Base-by-base conservation (phyloP, 179 eudicot species). In the Patellifolia procumbens region DNA sequence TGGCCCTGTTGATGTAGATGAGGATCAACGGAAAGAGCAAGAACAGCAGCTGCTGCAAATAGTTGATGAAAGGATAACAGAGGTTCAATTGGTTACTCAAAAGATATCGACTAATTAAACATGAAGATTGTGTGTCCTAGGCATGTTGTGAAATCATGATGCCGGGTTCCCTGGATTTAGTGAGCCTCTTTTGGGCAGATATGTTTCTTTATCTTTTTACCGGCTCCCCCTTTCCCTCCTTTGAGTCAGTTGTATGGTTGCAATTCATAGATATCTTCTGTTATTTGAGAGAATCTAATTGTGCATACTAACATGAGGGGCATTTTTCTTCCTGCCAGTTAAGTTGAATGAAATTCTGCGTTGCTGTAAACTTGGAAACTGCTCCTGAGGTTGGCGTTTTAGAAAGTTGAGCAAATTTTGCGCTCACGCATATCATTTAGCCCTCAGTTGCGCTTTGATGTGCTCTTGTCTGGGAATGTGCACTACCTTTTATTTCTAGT, bases 31-130 rank as follows among this genome's bases (percentile, higher is more conserved):
- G 82, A 81, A 65, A 39, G 83, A 79, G 43, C 81, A 60, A 56
- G 98, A 91, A 77, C 85, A 91, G 76, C 94, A 89, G 86, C 87
- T 95, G 56, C 83, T 78, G 79, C 79, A 88, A 73, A 80, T 92
- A 48, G 97, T 91, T 29, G 97, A 91, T 37, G 88, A 84, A 62
- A 90, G 99, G 87, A 77, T 92, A 60, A 75, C 83, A 67, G 87
- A 84, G 73, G 87, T 92, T 43, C 75, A 81, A 82, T 65, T 65
- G 22, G 74, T 95, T 78, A 97, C 91, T 60, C 72, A 86, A 70
- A 68, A 45, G 72, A 37, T 68, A 45, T 46, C 35, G 1, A 28
- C 72, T 45, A 26, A n/a, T 5, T 5, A 37, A 31, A 58, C 60
- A 7, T 73, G 73, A 73, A 53, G 71, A 9, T n/a, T 32, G 28